Conservation (phyloP, 495 filamentous ascomycete genomes). For the Lasiosphaeria ovina region DNA sequence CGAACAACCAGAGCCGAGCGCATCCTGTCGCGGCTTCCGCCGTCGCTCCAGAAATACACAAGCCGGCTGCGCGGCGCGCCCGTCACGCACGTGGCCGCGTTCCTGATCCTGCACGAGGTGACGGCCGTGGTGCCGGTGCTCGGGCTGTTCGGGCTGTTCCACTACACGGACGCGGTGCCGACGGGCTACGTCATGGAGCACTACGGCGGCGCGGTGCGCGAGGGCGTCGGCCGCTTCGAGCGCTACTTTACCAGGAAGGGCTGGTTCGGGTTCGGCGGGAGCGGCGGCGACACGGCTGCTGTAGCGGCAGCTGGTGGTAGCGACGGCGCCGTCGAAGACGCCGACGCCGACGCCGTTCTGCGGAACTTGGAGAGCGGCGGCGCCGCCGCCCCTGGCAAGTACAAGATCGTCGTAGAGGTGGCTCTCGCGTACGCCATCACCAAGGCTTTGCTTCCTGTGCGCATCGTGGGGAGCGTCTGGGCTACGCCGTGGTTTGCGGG, state of each 20-base stretch:
- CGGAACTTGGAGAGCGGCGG: slow-evolving; percentile 12
- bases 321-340: slow-evolving; percentile 10
- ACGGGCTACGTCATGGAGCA: slow-evolving; percentile 42
- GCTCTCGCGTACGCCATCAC: slow-evolving; percentile 87
- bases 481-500: slow-evolving; percentile 93
- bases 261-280: slow-evolving; percentile 46
- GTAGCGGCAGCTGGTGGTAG: slow-evolving; percentile 10
- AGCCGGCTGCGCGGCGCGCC: slow-evolving; percentile 69
- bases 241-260: slow-evolving; percentile 44
- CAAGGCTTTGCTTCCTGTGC: slow-evolving; percentile 74
- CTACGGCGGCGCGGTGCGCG: slow-evolving; percentile 40
- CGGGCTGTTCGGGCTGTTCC: slow-evolving; percentile 71
- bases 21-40: slow-evolving; percentile 59
- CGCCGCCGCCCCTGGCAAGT: slow-evolving; percentile 27
- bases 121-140: slow-evolving; percentile 81
- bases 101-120: slow-evolving; percentile 86
- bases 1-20: slow-evolving; percentile 46
- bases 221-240: slow-evolving; percentile 46
- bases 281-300: not conserved
- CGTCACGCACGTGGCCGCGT: slow-evolving; percentile 76
- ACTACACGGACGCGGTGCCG: slow-evolving; percentile 68
- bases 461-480: slow-evolving; percentile 77
- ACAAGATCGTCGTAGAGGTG: slow-evolving; percentile 62
- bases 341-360: slow-evolving; percentile 15
- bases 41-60: slow-evolving; percentile 61